Evolutionary conservation across 768 basidiomycete species (phyloP), one percentile per base, ranked within the genome.

Genomic region (Auriscalpium vulgare): DNA sequence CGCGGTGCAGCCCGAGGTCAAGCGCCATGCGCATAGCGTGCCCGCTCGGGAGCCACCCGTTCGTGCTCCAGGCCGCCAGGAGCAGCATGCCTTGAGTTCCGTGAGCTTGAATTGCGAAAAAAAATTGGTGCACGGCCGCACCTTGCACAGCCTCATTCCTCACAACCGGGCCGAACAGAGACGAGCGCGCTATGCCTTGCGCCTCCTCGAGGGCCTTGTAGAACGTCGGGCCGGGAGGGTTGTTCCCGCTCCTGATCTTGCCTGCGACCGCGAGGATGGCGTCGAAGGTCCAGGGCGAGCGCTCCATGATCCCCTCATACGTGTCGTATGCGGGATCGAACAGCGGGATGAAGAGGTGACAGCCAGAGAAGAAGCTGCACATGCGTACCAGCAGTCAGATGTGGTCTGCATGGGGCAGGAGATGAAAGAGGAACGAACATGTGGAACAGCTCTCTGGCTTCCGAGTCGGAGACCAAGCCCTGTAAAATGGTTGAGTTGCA

Each of bases 1-100:
- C 95, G 46, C 90, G 85, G 68, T 97, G 92, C 19, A 97, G 77
- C 36, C 94, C 92, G 52, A 97, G 85, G 67, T 97, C 94, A 53
- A 95, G 74, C 19, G 91, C 93, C 91, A 95, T 95, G 52, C 95
- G 84, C 84, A 97, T 86, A 7, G 95, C 95, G 66, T 97, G 95
- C 3, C 95, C 95, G 63, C 89, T 88, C 9, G 94, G 92, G 47
- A 97, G 78, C 91, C 92, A 97, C 0, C 92, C 93, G 59, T 93
- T 92, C 38, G 92, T 91, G 65, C 87, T 90, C 91, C 92, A 95
- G 6, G 93, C 91, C 34, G 92, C 90, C 47, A 97, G 76, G 35
- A 97, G 76, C 10, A 95, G 73, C 91, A 94, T 95, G 9, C 91
- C 92, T 21, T 91, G 65, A 45, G 7, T 23, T 14, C 49, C 34